Evolutionary conservation across 441 rosid genomes (phyloP), one percentile per base, ranked within the genome.

Genomic region (Brassica balearica): DNA sequence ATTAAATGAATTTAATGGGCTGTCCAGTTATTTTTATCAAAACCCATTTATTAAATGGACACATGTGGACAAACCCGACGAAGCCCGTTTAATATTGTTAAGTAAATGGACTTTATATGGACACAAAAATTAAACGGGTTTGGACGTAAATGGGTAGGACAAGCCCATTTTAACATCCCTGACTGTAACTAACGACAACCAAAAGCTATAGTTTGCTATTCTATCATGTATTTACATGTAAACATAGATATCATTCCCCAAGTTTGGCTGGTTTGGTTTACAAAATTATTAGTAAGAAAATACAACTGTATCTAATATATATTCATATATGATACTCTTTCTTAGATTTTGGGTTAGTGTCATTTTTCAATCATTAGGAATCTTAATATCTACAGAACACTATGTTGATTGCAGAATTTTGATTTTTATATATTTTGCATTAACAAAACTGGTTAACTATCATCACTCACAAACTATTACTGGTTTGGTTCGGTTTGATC

Each of bases 171-270:
- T 17, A 17, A 27, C 19, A 17, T 17, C 19, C 19, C 19, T 17
- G 17, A n/a, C n/a, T n/a, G n/a, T n/a, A 25, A 43, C 36, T n/a
- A 60, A 70, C 17, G 15, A 65, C 71, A 19, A 64, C 68, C 25
- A 20, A 1, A 32, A 36, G 2, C 3, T 32, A 7, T 20, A 12
- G 1, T 32, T 6, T 62, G 48, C 27, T n/a, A 48, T 19, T 17
- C 36, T 17, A 74, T 56, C 2, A 14, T 19, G 19, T 19, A 19
- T 17, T 32, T 34, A 65, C 41, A 22, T 56, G 32, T 36, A 38
- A 15, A 67, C 12, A 12, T 4, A 65, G 5, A 56, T 22, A 3
- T 0, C 19, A 0, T 56, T 4, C 11, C 0, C 6, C 1, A 23
- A n/a, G 55, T 67, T 43, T 4, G 6, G 4, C 12, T 43, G 10